Percentiles rank a stretch among this genome's conserved stretches.
Evolutionary conservation across 495 filamentous ascomycete genomes (phyloP).

Genomic region (Talaromyces wortmannii): DNA sequence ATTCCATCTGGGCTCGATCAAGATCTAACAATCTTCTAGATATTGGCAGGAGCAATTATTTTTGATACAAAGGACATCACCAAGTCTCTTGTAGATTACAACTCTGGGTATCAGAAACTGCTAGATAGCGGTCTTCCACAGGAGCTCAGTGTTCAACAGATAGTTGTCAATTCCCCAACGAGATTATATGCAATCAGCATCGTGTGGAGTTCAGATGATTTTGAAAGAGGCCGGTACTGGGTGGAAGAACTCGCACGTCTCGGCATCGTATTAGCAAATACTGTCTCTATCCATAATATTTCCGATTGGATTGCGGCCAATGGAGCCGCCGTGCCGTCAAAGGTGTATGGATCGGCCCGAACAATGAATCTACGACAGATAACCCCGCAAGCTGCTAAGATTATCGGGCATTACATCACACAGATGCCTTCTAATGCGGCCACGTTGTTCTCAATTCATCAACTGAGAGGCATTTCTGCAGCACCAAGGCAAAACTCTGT

Average conservation of each 20-base stretch:
- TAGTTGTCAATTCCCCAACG: conserved; percentile 11
- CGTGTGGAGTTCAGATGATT: conserved; percentile 19
- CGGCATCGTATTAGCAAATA: conserved; percentile 14
- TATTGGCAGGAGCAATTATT: conserved; percentile 23
- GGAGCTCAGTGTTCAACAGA: conserved; percentile 18
- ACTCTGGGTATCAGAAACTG: conserved; percentile 13
- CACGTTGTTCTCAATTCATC: conserved; percentile 21
- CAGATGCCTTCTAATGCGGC: conserved; percentile 16
- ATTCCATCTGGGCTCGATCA: background rate
- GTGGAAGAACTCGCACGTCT: conserved; percentile 19
- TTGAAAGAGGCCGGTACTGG: conserved; percentile 17
- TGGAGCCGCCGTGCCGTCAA: conserved; percentile 9
- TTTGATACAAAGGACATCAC: conserved; percentile 19
- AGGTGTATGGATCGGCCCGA: conserved; percentile 11
- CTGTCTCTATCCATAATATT: conserved; percentile 16
- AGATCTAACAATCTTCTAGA: conserved; percentile 3
- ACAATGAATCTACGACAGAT: conserved; percentile 12
- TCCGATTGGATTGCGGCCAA: conserved; percentile 9
- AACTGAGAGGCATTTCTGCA: conserved; percentile 17
- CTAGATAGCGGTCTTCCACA: conserved; percentile 12
- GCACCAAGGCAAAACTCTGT: conserved; percentile 11
- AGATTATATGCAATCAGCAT: conserved; percentile 14
- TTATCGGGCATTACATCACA: conserved; percentile 13
- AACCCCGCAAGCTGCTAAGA: conserved; percentile 9
- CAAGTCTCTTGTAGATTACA: conserved; percentile 12